Evolutionary conservation across 306 rosid species (phyloP), one percentile per base, ranked within the genome.

Genomic region (Begonia peltatifolia): DNA sequence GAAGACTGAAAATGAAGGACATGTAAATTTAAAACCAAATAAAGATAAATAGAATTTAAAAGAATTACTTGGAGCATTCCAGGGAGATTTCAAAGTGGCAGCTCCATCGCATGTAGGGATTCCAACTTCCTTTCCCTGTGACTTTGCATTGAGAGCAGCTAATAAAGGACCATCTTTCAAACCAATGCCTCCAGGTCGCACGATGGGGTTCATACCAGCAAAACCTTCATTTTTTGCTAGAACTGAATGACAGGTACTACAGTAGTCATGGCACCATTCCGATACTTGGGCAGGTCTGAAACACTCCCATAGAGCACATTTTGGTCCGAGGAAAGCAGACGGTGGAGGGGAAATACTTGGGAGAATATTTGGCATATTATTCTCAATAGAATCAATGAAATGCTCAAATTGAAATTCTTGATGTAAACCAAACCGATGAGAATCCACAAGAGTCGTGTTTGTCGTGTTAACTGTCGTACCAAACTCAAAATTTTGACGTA

Each of bases 281-380:
- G 80, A 51, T 61, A 82, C 78, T 64, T 84, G 84, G 66, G 93
- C 95, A 51, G 97, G 97, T 69, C 95, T 78, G 59, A 95, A 86
- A 66, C 95, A 90, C 71, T 90, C 97, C 97, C 97, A 90, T 46
- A 90, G 95, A 1, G 97, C 94, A 69, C 97, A 90, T 57, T 78
- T 85, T 57, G 94, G 95, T 73, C 97, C 95, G 59, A 90, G 67
- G 81, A 90, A 90, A 56, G 95, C 95, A 47, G 94, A 89, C n/a
- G 97, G 97, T 15, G 87, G 90, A 66, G 87, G 94, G 59, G 84
- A 83, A 65, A 76, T 63, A 64, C 73, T 80, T 35, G 92, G 97
- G 56, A 87, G 72, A 50, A 72, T 61, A 54, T 73, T 80, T 49
- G 89, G 75, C 65, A 76, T 54, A 5, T 60, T 63, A 58, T 77